Base-by-base conservation (phyloP, 371 early-diverging fungal species). In the Apophysomyces ossiformis region DNA sequence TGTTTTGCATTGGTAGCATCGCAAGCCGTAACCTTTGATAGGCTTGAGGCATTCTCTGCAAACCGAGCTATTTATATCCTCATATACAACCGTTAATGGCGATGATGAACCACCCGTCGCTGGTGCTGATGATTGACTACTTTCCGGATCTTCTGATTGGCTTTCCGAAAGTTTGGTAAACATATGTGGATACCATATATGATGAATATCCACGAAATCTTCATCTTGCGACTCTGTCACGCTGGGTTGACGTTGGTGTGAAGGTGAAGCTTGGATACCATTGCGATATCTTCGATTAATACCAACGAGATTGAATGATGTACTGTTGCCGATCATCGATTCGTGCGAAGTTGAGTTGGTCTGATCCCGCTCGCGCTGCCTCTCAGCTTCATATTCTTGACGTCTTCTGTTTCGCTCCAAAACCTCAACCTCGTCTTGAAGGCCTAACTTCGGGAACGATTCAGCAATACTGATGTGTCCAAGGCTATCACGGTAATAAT, bases 21-120 rank as follows among this genome's bases (percentile, higher is more conserved):
- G 70, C 1, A 86, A 64, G 5, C 87, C 88, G 57, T 76, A 84
- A 0, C 85, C 87, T 36, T 71, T 63, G 39, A 88, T 78, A 1
- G 57, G n/a, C 12, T 75, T 69, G 60, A 77, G 83, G 57, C 88
- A 88, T 43, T 85, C 80, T 41, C 78, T 85, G 63, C 88, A 88
- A 54, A 41, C 62, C 5, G 75, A 66, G 5, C 8, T 50, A 7
- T 67, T 71, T n/a, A 70, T 64, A 57, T 69, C 69, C 35, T 77
- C 73, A 18, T 74, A 59, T 0, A 69, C 61, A n/a, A 63, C 39
- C 0, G 65, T 16, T 38, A 18, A 58, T 36, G 26, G 45, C 61
- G 15, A 58, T 46, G 15, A 56, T 58, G 7, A 60, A 15, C 9
- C 60, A 65, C 12, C 60, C 44, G n/a, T 9, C 38, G 15, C 13